Conservation (phyloP, 306 rosid genomes). For the Trifolium repens region DNA sequence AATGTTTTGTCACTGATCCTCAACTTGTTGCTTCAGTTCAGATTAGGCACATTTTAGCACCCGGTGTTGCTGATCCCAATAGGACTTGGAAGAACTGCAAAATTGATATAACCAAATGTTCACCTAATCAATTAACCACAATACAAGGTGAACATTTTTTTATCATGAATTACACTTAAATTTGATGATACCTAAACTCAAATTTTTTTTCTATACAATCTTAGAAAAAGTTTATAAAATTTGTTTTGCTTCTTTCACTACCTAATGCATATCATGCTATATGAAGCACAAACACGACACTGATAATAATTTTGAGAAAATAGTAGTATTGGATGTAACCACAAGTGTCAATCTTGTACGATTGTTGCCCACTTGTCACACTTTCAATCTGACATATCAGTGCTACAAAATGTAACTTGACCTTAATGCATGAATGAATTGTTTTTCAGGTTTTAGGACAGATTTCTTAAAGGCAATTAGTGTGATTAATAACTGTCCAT, state of each 20-base stretch:
- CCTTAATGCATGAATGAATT: conserved; percentile 28
- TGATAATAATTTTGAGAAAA: not conserved
- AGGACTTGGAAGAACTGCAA: conserved; percentile 83
- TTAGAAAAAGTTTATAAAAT: not conserved
- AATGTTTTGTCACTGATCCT: conserved; percentile 2
- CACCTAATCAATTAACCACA: conserved; percentile 56
- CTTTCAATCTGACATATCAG: no score
- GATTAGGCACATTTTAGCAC: conserved; percentile 86
- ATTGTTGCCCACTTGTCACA: no score
- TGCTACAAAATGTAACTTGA: conserved; percentile 9
- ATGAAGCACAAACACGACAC: not conserved
- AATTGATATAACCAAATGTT: conserved; percentile 69
- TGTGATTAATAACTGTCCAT: conserved; percentile 42
- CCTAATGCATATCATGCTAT: not conserved
- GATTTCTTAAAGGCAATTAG: conserved; percentile 68
- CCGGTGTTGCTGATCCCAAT: conserved; percentile 86
- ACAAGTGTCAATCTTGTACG: not conserved
- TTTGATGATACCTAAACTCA: conserved; percentile 17
- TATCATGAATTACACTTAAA: not conserved
- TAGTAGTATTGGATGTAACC: not conserved
- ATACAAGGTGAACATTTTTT: conserved; percentile 64
- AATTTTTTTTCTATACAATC: conserved; percentile 3
- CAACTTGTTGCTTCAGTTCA: conserved; percentile 41
- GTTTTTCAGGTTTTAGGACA: conserved; percentile 64
- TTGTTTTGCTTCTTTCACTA: not conserved